Percentiles rank a stretch among this genome's conserved stretches.
Conservation (phyloP, 2,329 filamentous ascomycete species). For the Penicillium sp. region DNA sequence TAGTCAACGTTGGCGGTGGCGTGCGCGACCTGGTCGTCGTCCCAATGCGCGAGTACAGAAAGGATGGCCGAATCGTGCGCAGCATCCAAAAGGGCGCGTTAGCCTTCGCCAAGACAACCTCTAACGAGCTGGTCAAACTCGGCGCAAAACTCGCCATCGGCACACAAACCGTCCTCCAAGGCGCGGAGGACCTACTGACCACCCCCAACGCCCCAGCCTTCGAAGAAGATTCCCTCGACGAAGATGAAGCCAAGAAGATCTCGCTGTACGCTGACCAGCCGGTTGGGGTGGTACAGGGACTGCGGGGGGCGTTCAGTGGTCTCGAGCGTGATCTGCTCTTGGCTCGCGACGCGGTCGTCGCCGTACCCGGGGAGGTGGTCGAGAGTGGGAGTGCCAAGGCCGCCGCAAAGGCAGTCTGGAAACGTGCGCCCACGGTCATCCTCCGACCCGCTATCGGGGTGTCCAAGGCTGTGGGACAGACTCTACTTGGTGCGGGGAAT, state of each 20-base stretch:
- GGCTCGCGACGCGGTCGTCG: conserved; percentile 84
- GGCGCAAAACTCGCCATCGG: conserved; percentile 91
- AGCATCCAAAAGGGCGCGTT: conserved; percentile 84
- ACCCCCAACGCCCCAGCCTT: conserved; percentile 41
- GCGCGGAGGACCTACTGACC: conserved; percentile 68
- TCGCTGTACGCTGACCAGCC: conserved; percentile 92
- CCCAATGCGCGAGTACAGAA: conserved; percentile 83
- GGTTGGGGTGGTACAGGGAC: conserved; percentile 73
- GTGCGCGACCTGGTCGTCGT: conserved; percentile 79
- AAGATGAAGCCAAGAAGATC: conserved; percentile 67
- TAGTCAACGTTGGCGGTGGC: conserved; percentile 84
- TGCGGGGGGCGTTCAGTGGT: conserved; percentile 72
- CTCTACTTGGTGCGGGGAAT: conserved; percentile 85
- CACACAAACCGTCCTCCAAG: conserved; percentile 84
- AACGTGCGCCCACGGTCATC: conserved; percentile 83
- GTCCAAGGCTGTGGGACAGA: conserved; percentile 78
- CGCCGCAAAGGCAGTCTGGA: conserved; percentile 67
- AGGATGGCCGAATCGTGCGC: conserved; percentile 83
- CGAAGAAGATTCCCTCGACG: conserved; percentile 48
- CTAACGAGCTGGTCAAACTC: conserved; percentile 84
- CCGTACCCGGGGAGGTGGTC: conserved; percentile 82
- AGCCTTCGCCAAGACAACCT: conserved; percentile 85
- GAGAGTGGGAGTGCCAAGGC: conserved; percentile 74
- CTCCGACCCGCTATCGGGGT: conserved; percentile 84
- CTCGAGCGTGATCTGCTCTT: conserved; percentile 78